Conservation (phyloP, 2,329 filamentous ascomycete species). For the Talaromyces sp. region DNA sequence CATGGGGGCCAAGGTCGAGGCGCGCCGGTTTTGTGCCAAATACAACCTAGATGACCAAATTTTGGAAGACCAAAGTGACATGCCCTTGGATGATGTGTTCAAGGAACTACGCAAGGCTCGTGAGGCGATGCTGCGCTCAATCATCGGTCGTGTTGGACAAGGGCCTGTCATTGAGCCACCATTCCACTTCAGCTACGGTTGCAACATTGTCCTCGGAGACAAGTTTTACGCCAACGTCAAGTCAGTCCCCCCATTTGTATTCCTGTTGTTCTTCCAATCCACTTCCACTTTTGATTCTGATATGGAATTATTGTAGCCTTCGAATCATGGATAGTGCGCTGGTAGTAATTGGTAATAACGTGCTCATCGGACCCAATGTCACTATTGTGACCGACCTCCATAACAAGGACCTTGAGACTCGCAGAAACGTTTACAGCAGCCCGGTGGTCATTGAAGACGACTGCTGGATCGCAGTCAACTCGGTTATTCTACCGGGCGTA, state of each 20-base stretch:
- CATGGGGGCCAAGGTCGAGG: constrained; percentile 10
- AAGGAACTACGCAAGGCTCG: constrained; percentile 9
- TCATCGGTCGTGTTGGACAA: constrained; percentile 13
- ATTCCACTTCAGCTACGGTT: constrained; percentile 60
- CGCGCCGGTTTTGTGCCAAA: constrained; percentile 13
- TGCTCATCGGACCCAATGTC: constrained; percentile 48
- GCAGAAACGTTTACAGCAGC: constrained; percentile 42
- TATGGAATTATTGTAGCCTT: constrained; percentile 6
- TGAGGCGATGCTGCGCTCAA: constrained; percentile 13
- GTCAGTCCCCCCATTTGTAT: constrained; percentile 4
- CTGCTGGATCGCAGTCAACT: constrained; percentile 43
- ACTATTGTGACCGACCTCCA: constrained; percentile 48
- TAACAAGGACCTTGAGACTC: constrained; percentile 41
- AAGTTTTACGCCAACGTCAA: constrained; percentile 50
- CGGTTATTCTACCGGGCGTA: constrained; percentile 33
- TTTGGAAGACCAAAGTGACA: constrained; percentile 6
- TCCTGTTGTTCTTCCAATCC: background rate
- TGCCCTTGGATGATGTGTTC: constrained; percentile 12
- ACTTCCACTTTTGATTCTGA: background rate
- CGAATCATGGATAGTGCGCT: constrained; percentile 45
- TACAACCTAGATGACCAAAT: constrained; percentile 14
- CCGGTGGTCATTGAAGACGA: constrained; percentile 43
- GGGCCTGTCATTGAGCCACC: constrained; percentile 53
- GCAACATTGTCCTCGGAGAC: constrained; percentile 58
- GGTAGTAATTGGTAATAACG: constrained; percentile 47